Evolutionary conservation across 768 basidiomycete species (phyloP).

Genomic region (Cystobasidium onofrii): DNA sequence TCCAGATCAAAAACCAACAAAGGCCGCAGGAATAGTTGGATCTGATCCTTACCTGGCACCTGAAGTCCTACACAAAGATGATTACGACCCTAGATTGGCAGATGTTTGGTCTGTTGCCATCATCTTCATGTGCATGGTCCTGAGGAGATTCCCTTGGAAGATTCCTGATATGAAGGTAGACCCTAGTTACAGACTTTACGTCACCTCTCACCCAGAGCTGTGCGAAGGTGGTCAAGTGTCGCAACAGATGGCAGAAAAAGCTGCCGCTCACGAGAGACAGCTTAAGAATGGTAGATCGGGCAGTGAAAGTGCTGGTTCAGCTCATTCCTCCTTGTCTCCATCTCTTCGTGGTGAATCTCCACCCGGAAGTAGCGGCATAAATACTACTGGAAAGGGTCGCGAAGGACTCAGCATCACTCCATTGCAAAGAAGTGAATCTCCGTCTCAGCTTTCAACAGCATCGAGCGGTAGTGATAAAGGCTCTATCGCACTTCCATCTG

Average conservation of each 20-base stretch:
- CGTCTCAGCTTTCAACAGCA: neutral
- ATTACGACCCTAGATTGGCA: slow-evolving; percentile 91
- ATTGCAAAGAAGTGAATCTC: neutral
- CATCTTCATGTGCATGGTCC: slow-evolving; percentile 98
- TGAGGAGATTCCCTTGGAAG: slow-evolving; percentile 97
- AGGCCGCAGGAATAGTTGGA: slow-evolving; percentile 83
- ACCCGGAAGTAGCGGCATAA: neutral
- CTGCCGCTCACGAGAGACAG: neutral
- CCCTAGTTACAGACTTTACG: slow-evolving; percentile 80
- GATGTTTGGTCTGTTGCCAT: slow-evolving; percentile 98
- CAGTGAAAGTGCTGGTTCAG: neutral
- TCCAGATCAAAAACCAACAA: slow-evolving; percentile 67
- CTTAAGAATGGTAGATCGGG: neutral
- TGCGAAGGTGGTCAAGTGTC: slow-evolving; percentile 41
- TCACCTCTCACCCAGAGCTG: slow-evolving; percentile 85
- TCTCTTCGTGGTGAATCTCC: neutral
- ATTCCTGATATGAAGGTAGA: slow-evolving; percentile 92
- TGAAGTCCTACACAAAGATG: slow-evolving; percentile 70
- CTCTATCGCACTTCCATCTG: neutral
- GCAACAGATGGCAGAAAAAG: neutral
- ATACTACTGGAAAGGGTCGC: neutral
- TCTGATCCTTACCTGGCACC: slow-evolving; percentile 98
- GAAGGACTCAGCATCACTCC: slow-evolving; percentile 22
- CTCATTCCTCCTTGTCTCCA: neutral
- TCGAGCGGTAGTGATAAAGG: slow-evolving; percentile 4